Percentiles rank a stretch among this genome's conserved stretches.
Evolutionary conservation across 176 grass and related monocot genomes (phyloP).

Genomic region (Dendrocalamus sinicus): DNA sequence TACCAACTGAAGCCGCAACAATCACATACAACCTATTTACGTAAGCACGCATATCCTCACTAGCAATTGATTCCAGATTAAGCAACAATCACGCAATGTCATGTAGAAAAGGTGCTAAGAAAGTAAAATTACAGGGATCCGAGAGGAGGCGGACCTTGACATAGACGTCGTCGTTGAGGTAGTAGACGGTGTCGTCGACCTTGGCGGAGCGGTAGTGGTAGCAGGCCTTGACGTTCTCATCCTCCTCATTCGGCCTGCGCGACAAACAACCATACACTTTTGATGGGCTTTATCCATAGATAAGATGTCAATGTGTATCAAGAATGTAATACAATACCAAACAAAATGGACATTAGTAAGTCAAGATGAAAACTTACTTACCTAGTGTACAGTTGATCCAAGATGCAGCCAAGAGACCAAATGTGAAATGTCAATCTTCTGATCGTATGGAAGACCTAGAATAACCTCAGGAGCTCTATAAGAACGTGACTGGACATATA

Average conservation of each 20-base stretch:
- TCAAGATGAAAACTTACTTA: slow-evolving; percentile 62
- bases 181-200: slow-evolving; percentile 54
- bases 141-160: slow-evolving; percentile 55
- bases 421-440: no score
- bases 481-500: no score
- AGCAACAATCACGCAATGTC: no score
- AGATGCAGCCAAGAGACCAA: no score
- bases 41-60: neutral
- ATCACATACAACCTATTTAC: neutral
- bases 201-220: slow-evolving; percentile 59
- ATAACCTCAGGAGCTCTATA: no score
- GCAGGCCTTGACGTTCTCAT: slow-evolving; percentile 37
- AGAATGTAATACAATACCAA: slow-evolving; percentile 30
- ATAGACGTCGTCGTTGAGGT: slow-evolving; percentile 61
- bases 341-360: slow-evolving; percentile 24
- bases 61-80: neutral
- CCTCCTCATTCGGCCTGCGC: slow-evolving; percentile 47
- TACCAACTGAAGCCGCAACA: neutral
- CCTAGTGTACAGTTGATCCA: no score
- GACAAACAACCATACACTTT: neutral
- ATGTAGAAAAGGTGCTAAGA: neutral
- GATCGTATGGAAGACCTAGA: no score
- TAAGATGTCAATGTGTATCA: no score
- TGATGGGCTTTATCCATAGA: neutral
- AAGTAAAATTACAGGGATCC: neutral